Conservation (phyloP, 306 rosid species). For the Acacia melanoxylon region DNA sequence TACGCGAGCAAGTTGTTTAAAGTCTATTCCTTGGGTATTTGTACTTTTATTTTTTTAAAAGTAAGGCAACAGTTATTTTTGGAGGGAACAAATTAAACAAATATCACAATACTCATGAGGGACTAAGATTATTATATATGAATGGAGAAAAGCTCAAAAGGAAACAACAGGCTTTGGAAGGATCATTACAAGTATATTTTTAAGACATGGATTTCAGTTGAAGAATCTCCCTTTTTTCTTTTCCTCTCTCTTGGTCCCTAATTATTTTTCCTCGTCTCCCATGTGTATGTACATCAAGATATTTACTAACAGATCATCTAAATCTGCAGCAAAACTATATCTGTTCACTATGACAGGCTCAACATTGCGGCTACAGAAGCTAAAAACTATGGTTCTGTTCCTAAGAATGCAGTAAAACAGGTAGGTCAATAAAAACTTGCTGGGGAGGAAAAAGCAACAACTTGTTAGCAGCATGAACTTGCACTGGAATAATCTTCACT, state of each 20-base stretch:
- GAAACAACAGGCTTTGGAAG: slow-evolving; percentile 31
- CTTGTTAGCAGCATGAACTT: slow-evolving; percentile 36
- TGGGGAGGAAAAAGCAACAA: not conserved
- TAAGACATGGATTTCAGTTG: slow-evolving; percentile 37
- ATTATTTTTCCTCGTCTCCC: slow-evolving; percentile 35
- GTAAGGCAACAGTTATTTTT: slow-evolving; percentile 3
- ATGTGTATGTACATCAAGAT: slow-evolving; percentile 48
- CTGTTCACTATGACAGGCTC: slow-evolving; percentile 35
- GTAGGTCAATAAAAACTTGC: slow-evolving; percentile 34
- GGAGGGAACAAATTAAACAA: not conserved
- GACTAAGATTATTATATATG: slow-evolving; percentile 19
- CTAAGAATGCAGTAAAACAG: slow-evolving; percentile 35
- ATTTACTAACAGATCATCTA: slow-evolving; percentile 43
- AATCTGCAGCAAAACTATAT: slow-evolving; percentile 47
- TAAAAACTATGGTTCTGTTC: slow-evolving; percentile 34
- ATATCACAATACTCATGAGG: not conserved
- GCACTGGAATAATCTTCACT: slow-evolving; percentile 25
- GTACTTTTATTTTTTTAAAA: not conserved
- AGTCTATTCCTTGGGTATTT: not conserved
- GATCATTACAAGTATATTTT: slow-evolving; percentile 30
- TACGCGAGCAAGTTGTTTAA: not conserved
- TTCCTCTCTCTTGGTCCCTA: slow-evolving; percentile 22
- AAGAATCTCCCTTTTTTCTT: slow-evolving; percentile 37
- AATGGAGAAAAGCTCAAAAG: slow-evolving; percentile 33
- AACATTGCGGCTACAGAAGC: slow-evolving; percentile 28